Evolutionary conservation across 176 grass and related monocot species (phyloP).

Genomic region (Bolboschoenus planiculmis): DNA sequence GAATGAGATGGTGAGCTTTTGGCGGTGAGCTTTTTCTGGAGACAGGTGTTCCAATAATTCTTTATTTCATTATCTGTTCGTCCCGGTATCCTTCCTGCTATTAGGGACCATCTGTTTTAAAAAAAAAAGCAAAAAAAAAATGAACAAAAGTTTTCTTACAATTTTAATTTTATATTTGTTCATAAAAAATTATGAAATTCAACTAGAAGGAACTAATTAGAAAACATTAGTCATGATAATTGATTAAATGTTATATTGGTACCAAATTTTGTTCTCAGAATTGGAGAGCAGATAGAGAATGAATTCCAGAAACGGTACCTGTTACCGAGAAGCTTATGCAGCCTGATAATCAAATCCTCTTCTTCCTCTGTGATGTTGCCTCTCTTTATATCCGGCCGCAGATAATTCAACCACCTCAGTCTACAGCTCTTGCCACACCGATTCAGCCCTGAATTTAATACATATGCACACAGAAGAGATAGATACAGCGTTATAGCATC

Average conservation of each 20-base stretch:
- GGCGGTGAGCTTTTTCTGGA: neutral
- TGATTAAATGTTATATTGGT: neutral
- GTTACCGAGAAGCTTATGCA: constrained; percentile 19
- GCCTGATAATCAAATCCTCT: constrained; percentile 15
- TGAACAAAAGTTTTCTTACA: neutral
- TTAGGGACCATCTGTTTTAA: constrained; percentile 13
- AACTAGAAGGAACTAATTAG: too few relatives aligned
- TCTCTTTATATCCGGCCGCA: constrained; percentile 16
- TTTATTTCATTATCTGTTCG: constrained; percentile 21
- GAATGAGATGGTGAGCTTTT: neutral
- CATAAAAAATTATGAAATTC: neutral
- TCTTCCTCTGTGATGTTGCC: constrained; percentile 14
- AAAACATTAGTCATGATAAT: too few relatives aligned
- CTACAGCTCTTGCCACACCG: constrained; percentile 19
- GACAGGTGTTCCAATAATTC: constrained; percentile 22
- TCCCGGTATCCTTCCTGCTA: constrained; percentile 20
- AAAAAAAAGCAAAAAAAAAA: neutral
- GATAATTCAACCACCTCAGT: constrained; percentile 7
- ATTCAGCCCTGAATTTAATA: neutral
- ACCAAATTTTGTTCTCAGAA: neutral
- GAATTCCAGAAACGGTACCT: neutral
- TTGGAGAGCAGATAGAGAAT: neutral
- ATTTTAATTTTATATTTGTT: neutral
- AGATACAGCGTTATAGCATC: neutral
- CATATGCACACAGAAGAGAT: neutral